Percentiles rank a stretch among this genome's conserved stretches.
Conservation (phyloP, 2,329 filamentous ascomycete genomes). For the Exophiala sp. region DNA sequence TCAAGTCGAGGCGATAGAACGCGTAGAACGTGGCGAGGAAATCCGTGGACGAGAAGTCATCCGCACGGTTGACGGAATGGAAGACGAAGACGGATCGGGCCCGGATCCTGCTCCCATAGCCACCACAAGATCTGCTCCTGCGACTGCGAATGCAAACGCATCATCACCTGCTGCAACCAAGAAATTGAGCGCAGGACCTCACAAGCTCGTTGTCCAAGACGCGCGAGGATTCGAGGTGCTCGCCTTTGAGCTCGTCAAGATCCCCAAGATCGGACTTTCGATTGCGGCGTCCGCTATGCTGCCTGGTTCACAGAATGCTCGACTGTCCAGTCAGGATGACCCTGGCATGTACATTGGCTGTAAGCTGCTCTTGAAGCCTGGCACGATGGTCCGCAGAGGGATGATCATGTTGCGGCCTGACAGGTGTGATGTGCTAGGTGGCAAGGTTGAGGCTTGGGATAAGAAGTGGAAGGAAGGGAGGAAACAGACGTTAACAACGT, state of each 20-base stretch:
- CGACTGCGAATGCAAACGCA: slow-evolving; percentile 21
- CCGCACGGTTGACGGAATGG: slow-evolving; percentile 60
- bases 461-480: slow-evolving; percentile 70
- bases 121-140: not conserved
- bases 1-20: slow-evolving; percentile 70
- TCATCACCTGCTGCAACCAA: not conserved
- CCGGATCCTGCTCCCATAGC: slow-evolving; percentile 16
- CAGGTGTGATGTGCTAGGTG: slow-evolving; percentile 71
- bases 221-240: slow-evolving; percentile 64
- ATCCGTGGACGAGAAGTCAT: slow-evolving; percentile 75
- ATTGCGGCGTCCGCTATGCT: slow-evolving; percentile 8
- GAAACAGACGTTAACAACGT: slow-evolving; percentile 64
- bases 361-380: slow-evolving; percentile 70
- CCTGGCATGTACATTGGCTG: slow-evolving; percentile 67
- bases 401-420: slow-evolving; percentile 72
- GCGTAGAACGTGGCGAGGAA: slow-evolving; percentile 50
- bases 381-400: slow-evolving; percentile 67
- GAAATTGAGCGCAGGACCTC: slow-evolving; percentile 55
- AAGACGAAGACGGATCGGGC: slow-evolving; percentile 37
- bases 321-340: slow-evolving; percentile 25
- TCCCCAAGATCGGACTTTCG: slow-evolving; percentile 61
- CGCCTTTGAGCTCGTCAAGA: slow-evolving; percentile 66
- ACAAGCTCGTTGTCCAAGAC: slow-evolving; percentile 82
- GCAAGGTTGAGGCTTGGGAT: slow-evolving; percentile 79
- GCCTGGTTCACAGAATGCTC: not conserved